Evolutionary conservation across 208 protist genomes (phyloP), one percentile per base, ranked within the genome.

Genomic region (Naegleria fowleri): DNA sequence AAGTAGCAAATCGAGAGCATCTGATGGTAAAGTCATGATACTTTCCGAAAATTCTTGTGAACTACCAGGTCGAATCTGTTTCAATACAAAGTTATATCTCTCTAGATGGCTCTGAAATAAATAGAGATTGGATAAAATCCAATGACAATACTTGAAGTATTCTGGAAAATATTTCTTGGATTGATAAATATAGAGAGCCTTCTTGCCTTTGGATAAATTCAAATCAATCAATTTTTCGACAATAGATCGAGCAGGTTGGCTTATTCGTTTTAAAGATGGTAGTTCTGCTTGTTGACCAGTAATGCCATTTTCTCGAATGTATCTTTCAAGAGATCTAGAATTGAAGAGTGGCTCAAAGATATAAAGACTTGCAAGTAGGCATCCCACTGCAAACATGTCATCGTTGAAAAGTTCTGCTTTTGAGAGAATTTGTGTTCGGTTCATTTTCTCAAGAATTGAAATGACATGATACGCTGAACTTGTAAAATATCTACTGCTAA

Each of bases 381-480:
- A 75, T 51, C 86, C 86, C 25, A 89, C 7, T n/a, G 86, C 48
- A 67, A 89, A 67, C 86, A 89, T 89, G n/a, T 67, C 86, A 40
- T 67, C 41, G 29, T 39, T 29, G 59, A 41, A 89, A n/a, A 89
- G 36, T 6, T 52, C 86, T 15, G 38, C 29, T 38, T 58, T 86
- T 0, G 83, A 86, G 39, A 6, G 38, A 15, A 52, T 15, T 52
- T 9, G 11, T n/a, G 16, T 33, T 52, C 39, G 84, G 52, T 87
- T 55, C 19, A n/a, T 87, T n/a, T 87, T 87, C n/a, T 43, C 19
- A 38, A 40, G 13, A 15, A 55, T 33, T 52, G 40, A 25, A 29
- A 89, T 22, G 29, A 40, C 83, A 86, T 89, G 86, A 40, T 89
- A 89, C 0, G 22, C 33, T 40, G 86, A 40, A 11, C 25, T 67